Evolutionary conservation across 331 rosid species (phyloP), one percentile per base, ranked within the genome.

Genomic region (Phaseolus coccineus): DNA sequence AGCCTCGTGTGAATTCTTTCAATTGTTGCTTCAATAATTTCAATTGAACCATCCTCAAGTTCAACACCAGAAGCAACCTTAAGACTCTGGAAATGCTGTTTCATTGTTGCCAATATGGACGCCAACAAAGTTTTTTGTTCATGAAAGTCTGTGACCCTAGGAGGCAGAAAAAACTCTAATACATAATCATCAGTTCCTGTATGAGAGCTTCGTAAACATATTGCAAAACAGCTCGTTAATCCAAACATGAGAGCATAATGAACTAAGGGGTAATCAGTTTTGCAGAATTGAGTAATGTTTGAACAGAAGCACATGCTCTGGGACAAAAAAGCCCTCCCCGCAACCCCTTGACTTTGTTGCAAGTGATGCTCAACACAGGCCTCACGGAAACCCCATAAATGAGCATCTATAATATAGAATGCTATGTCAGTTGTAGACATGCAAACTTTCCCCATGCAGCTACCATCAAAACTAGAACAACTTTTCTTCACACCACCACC

Each of bases 311-410:
- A 87, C 69, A 87, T 86, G 84, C 79, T 81, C 15, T 76, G 91
- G 42, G 98, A 93, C 58, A 67, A 83, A 83, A 90, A 96, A 5
- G 98, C 97, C 81, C 90, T 85, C 82, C 99, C 99, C 15, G 96
- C 89, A 86, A 96, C 98, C 52, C 99, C 99, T 84, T 96, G 98
- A 70, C 97, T 94, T 68, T 91, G 94, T 84, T 91, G 96, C 14
- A 96, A 84, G 87, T 96, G 98, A 84, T 93, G 98, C 84, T 93
- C 98, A 50, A 85, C 86, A 76, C 99, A 96, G 10, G 99, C 99
- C 69, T 91, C 98, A 0, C 91, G 88, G 31, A 96, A 96, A 77
- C 97, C 96, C 97, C 99, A 96, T 82, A 91, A 85, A 83, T 74
- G 92, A 81, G 96, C 91, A 82, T 96, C 99, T 46, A 96, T 76